Evolutionary conservation across 306 rosid species (phyloP), one percentile per base, ranked within the genome.

Genomic region (Prinsepia uniflora): DNA sequence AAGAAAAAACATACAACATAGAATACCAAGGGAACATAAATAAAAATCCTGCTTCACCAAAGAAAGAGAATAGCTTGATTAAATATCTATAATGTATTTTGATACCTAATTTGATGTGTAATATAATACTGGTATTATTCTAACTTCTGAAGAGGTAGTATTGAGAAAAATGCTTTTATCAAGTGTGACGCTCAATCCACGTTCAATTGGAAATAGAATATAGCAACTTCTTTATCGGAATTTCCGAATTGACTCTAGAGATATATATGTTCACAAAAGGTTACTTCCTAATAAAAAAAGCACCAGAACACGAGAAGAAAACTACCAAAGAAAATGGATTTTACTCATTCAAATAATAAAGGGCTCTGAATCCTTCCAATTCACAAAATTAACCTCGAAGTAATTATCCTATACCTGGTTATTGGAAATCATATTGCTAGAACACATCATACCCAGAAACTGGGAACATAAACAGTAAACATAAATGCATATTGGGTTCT

Each of bases 1-100:
- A 68, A 70, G 78, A 65, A 74, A 49, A 3, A 30, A 10, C 46
- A 45, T 46, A 56, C 56, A 77, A 64, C 18, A 46, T 56, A 74
- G 63, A 30, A 46, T 52, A 30, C 71, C 4, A 15, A 65, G 15
- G 42, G 4, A 62, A 39, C 18, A 11, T 17, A 57, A 7, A 65
- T 8, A 39, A 46, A 46, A 49, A 47, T 58, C 52, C 48, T 19
- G 30, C 15, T 34, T 59, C 9, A 36, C 45, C 55, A 47, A 56
- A 18, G 8, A 19, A 46, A 34, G 67, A 52, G n/a, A 18, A 9
- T 39, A 11, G n/a, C 14, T 18, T 39, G 44, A 72, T 45, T 64
- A 54, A 41, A 7, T 59, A 60, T 78, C 18, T 10, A 67, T 67
- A 40, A 30, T 0, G 44, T 39, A 4, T 8, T 55, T 13, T 22